Base-by-base conservation (phyloP, 2,329 filamentous ascomycete genomes). In the Pseudogymnoascus sp. region DNA sequence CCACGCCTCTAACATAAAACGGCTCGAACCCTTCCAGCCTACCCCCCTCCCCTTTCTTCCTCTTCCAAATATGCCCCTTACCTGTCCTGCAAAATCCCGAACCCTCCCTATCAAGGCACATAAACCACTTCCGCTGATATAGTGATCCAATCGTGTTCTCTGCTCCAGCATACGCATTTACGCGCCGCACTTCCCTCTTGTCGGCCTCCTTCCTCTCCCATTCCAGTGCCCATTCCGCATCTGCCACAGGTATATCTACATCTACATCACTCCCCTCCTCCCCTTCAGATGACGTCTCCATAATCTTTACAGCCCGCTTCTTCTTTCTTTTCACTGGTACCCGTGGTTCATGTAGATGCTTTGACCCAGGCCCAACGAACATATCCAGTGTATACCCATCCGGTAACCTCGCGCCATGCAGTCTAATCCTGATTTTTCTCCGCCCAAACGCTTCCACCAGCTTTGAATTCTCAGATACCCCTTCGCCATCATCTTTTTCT, bases 81-180 rank as follows among this genome's bases (percentile, higher is more conserved):
- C 68, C 2, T 68, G 69, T 20, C 69, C 70, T 67, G 73, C 74
- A 70, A 61, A 89, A 87, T 4, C 86, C 86, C 58, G 81, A 84
- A 4, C 77, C 80, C 25, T 68, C 70, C 11, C 83, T 77, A 67
- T 90, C 87, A 1, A 90, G 74, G 9, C 81, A 81, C 16, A 89
- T 67, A 63, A 83, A 88, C 87, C 86, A 90, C 41, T 78, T 77
- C 4, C 86, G 79, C 70, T 89, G 86, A 66, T 89, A 81, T 3
- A 89, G 75, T 37, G 86, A 88, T 5, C 81, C 83, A 39, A 90
- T 85, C 2, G 78, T 81, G 67, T 90, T 90, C 1, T 68, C 76
- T 0, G 87, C 84, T 4, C 87, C 86, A 0, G 81, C 74, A 67
- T 90, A 90, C 4, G 86, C 85, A 66, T 90, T 90, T 5, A 79